Evolutionary conservation across 768 basidiomycete genomes (phyloP).

Genomic region (Candolleomyces efflorescens): DNA sequence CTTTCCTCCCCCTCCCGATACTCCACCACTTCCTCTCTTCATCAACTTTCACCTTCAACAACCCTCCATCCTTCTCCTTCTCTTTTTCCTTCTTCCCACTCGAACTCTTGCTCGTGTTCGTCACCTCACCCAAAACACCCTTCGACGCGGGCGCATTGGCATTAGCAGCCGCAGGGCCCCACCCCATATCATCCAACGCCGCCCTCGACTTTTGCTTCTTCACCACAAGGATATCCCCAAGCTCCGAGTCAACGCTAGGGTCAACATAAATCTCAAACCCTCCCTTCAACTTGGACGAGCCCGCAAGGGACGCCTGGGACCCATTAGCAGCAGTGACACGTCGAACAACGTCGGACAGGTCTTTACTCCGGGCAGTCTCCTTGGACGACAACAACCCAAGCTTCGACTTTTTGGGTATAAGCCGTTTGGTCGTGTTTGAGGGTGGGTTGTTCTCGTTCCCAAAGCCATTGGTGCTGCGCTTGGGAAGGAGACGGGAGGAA

Average conservation of each 20-base stretch:
- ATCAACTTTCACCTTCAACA: slow-evolving; percentile 29
- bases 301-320: not conserved
- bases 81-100: slow-evolving; percentile 16
- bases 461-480: not conserved
- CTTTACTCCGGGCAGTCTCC: slow-evolving; percentile 33
- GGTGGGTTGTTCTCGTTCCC: slow-evolving; percentile 4
- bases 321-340: slow-evolving; percentile 34
- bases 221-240: slow-evolving; percentile 67
- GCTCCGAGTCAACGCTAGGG: slow-evolving; percentile 56
- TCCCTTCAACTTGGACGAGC: slow-evolving; percentile 16
- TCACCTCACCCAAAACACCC: slow-evolving; percentile 48
- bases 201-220: slow-evolving; percentile 72
- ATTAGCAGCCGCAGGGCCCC: slow-evolving; percentile 23
- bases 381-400: slow-evolving; percentile 37
- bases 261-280: slow-evolving; percentile 75
- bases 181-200: slow-evolving; percentile 55
- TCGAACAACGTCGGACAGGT: slow-evolving; percentile 59
- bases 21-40: slow-evolving; percentile 72
- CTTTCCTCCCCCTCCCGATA: slow-evolving; percentile 69
- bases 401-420: slow-evolving; percentile 74
- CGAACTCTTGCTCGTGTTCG: slow-evolving; percentile 35
- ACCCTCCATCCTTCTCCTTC: slow-evolving; percentile 21
- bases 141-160: not conserved
- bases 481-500: slow-evolving; percentile 7
- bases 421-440: slow-evolving; percentile 27